Evolutionary conservation across 768 basidiomycete species (phyloP), one percentile per base, ranked within the genome.

Genomic region (Candolleomyces efflorescens): DNA sequence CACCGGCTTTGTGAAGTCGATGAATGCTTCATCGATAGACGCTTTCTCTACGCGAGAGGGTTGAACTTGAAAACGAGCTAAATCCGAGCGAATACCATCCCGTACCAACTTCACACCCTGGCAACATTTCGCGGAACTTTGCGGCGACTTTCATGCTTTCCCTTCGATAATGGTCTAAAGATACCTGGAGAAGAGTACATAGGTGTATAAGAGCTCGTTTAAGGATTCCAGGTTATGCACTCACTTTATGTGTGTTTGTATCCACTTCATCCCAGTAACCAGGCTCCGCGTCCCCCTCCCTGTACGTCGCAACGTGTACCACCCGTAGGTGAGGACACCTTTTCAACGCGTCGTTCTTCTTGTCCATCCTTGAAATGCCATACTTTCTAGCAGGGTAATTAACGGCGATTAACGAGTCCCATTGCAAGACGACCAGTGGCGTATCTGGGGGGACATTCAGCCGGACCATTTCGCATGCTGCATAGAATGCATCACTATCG

Each of bases 11-110:
- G 94, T 91, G 56, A 98, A 82, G 69, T 98, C 96, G 56, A 98
- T 84, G 70, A 95, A 99, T 0, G 92, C 94, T 67, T 99, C 97
- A 65, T 98, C 97, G 37, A 98, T 97, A 0, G 93, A 96, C 22
- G 97, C 97, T 69, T 95, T 97, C 73, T 99, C 96, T 94, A 54
- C 6, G 32, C n/a, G 37, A 49, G 38, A 55, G 38, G 37, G 41
- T 3, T 15, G 4, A 27, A 27, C 37, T 3, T 15, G 4, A 27
- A 27, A 27, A 44, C 39, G 23, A 5, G 39, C 38, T 7, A 24
- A 10, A 39, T 43, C 54, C 52, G 18, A 37, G 57, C 45, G 3
- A 53, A 58, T 58, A 48, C 5, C 37, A 15, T 5, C 3, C 58
- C 70, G 53, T 52, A 93, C 94, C 94, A 54, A 96, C 80, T 75